A percentile compares a stretch with the other conserved stretches of the same genome.
phyloP scores from a whole-genome alignment of 495 filamentous ascomycete genomes.

The Venustampulla echinocandica region DNA sequence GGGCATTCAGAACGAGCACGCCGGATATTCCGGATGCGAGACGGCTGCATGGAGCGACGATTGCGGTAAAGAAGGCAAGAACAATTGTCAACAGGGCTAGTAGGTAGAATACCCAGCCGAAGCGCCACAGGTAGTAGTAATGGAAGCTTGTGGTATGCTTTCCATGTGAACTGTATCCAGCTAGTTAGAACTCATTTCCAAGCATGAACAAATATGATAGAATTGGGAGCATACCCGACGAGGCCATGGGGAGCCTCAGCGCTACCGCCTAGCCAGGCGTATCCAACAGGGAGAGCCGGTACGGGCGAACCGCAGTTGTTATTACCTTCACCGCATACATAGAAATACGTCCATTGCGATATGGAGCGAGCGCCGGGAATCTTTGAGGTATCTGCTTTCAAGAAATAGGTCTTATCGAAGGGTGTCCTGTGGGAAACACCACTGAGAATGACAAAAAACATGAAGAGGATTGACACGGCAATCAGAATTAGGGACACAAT shows the following conservation, averaged over 20 bases:
- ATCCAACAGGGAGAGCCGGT: constrained; percentile 40
- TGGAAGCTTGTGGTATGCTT: constrained; percentile 37
- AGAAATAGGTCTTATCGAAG: constrained; percentile 70
- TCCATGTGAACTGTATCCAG: constrained; percentile 29
- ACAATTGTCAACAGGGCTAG: constrained; percentile 57
- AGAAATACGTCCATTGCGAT: constrained; percentile 85
- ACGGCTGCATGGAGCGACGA: constrained; percentile 41
- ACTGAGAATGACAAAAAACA: constrained; percentile 72
- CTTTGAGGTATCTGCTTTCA: constrained; percentile 60
- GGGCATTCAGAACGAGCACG: constrained; percentile 27
- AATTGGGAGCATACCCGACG: constrained; percentile 25
- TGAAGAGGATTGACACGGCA: constrained; percentile 61
- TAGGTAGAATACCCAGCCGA: constrained; percentile 66
- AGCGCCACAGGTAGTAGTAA: constrained; percentile 51
- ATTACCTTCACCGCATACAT: constrained; percentile 48
- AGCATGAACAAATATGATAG: neutral
- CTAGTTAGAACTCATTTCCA: too few relatives aligned
- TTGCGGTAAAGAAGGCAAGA: constrained; percentile 39
- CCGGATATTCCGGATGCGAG: constrained; percentile 38
- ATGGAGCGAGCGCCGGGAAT: constrained; percentile 55
- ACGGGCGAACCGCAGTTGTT: constrained; percentile 34
- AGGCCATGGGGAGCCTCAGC: constrained; percentile 32
- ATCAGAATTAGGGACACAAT: constrained; percentile 63
- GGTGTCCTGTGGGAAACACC: constrained; percentile 53
- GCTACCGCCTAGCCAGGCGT: constrained; percentile 38